Conservation (phyloP, 345 rosid species). For the Eucalyptus cladocalyx region DNA sequence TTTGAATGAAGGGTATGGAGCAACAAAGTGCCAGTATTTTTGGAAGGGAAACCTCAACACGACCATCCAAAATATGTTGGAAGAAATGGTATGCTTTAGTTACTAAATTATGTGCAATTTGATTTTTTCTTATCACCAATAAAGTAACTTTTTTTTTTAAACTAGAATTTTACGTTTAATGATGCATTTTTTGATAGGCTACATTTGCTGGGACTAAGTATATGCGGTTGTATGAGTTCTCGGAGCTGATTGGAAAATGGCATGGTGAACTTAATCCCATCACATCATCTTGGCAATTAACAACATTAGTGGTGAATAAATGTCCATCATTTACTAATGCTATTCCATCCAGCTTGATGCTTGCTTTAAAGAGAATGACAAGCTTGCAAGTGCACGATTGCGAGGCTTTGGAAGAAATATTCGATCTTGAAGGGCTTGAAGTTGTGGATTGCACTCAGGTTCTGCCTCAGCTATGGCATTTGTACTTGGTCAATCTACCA, state of each 20-base stretch:
- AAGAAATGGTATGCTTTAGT: not conserved
- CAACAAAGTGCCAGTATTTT: rapidly evolving
- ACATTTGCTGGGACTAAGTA: rapidly evolving
- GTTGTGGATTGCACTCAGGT: not conserved
- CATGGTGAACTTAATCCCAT: rapidly evolving
- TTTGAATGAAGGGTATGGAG: rapidly evolving
- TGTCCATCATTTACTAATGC: not conserved
- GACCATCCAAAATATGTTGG: not conserved
- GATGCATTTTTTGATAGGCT: not conserved
- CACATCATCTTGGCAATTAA: not conserved
- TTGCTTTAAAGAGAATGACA: not conserved
- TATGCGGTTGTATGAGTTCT: not conserved
- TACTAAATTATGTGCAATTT: too few species aligned
- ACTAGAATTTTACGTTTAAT: not conserved
- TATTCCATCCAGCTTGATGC: not conserved
- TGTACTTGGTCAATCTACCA: not conserved
- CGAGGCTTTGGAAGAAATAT: not conserved
- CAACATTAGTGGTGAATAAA: rapidly evolving
- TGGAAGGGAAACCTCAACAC: not conserved
- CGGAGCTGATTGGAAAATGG: not conserved
- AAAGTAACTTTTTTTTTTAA: not conserved
- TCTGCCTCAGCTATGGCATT: rapidly evolving
- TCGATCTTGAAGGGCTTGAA: not conserved
- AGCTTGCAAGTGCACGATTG: not conserved
- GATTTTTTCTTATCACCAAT: too few species aligned